Conservation (phyloP, 768 basidiomycete species). For the Hygrophorus russula region DNA sequence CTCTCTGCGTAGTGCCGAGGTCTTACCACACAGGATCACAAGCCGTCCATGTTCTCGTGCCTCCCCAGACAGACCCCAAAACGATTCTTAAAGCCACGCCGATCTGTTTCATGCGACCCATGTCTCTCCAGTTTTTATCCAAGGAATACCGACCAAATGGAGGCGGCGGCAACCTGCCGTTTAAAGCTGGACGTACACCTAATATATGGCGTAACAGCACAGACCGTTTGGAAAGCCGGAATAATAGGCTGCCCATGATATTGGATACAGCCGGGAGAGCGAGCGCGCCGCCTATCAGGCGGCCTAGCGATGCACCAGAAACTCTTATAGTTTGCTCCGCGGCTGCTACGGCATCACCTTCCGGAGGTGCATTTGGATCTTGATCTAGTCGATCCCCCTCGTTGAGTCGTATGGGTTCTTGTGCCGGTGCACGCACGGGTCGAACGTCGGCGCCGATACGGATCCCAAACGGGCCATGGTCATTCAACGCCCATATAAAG, state of each 20-base stretch:
- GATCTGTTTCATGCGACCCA: slow-evolving; percentile 17
- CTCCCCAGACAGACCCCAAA: slow-evolving; percentile 39
- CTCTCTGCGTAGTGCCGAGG: neutral
- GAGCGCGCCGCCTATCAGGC: slow-evolving; percentile 59
- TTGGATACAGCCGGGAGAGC: slow-evolving; percentile 56
- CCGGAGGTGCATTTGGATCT: slow-evolving; percentile 11
- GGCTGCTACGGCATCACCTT: slow-evolving; percentile 34
- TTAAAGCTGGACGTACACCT: slow-evolving; percentile 19
- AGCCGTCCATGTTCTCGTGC: slow-evolving; percentile 51
- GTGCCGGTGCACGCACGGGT: neutral
- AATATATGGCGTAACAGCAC: slow-evolving; percentile 28
- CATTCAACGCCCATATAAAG: slow-evolving; percentile 11
- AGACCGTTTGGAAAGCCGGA: slow-evolving; percentile 39
- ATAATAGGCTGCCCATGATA: slow-evolving; percentile 50
- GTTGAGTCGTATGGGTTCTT: slow-evolving; percentile 11
- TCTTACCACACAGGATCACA: slow-evolving; percentile 63
- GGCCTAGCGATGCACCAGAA: slow-evolving; percentile 49
- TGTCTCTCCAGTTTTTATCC: slow-evolving; percentile 10
- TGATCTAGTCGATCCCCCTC: slow-evolving; percentile 10
- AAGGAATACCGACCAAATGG: slow-evolving; percentile 10
- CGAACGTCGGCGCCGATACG: slow-evolving; percentile 8
- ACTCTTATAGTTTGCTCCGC: slow-evolving; percentile 50
- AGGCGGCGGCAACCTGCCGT: slow-evolving; percentile 8
- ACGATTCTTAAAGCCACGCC: slow-evolving; percentile 23
- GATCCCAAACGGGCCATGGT: slow-evolving; percentile 7